A percentile compares a stretch with the other conserved stretches of the same genome.
These are phyloP conservation scores for Calonectria hawksworthii DNA, from an alignment of 2,329 filamentous ascomycete genomes.

Conservation along the genomic window DNA sequence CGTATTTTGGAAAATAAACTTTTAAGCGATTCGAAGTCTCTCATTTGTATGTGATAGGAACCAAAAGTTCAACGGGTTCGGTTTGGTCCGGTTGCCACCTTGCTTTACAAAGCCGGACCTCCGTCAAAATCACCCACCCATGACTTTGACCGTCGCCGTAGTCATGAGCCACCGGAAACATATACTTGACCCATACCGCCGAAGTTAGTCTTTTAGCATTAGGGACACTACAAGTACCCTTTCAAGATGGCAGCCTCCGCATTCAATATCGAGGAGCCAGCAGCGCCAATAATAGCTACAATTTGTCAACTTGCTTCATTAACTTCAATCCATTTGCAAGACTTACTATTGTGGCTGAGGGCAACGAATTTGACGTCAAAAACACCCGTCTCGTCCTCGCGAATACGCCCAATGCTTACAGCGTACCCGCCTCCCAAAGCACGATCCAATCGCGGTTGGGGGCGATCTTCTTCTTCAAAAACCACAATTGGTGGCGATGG, in stretches of 20 bases:
- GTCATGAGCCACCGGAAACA: not conserved
- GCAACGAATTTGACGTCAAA: constrained; percentile 97
- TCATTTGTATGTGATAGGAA: not conserved
- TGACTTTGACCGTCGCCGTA: not conserved
- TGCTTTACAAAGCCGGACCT: not conserved
- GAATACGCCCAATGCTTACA: constrained; percentile 88
- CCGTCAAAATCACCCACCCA: not conserved
- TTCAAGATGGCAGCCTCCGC: constrained; percentile 93
- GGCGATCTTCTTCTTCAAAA: constrained; percentile 89
- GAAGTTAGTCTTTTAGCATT: not conserved
- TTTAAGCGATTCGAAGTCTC: not conserved
- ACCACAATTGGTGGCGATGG: constrained; percentile 86
- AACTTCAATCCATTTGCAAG: not conserved
- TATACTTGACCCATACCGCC: not conserved
- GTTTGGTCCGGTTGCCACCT: not conserved
- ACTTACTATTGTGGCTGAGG: constrained; percentile 82
- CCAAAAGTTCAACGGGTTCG: not conserved
- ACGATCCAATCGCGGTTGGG: constrained; percentile 93
- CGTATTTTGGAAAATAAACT: not conserved
- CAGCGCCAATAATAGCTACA: constrained; percentile 88
- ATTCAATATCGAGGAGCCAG: constrained; percentile 94
- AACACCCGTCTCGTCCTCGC: constrained; percentile 87
- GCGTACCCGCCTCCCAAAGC: constrained; percentile 89
- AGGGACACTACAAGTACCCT: constrained; percentile 75
- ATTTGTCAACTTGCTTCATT: not conserved